phyloP scores from a whole-genome alignment of 2,329 filamentous ascomycete genomes.

The Apiospora hydei region DNA sequence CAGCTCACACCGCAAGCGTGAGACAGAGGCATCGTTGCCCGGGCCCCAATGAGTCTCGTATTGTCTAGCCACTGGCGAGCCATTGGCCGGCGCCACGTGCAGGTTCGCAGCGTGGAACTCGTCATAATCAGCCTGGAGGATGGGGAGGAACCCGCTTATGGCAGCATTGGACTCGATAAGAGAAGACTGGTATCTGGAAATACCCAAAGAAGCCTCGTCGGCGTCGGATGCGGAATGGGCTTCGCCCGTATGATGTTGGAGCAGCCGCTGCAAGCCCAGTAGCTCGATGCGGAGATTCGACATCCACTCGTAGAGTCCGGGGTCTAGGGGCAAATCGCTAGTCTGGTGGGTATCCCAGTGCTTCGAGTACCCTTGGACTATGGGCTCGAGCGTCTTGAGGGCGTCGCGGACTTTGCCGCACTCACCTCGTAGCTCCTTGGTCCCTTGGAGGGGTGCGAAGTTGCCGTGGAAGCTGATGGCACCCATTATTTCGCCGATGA shows the following conservation, averaged over 20 bases:
- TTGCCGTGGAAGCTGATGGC: conserved; percentile 5
- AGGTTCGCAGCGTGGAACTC: conserved; percentile 30
- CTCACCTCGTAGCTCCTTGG: conserved; percentile 20
- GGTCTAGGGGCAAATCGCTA: conserved; percentile 32
- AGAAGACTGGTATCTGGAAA: conserved; percentile 21
- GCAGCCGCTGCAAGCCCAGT: conserved; percentile 27
- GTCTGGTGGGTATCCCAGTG: conserved; percentile 27
- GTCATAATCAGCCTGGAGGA: conserved; percentile 35
- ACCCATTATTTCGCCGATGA: conserved; percentile 28
- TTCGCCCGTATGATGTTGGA: conserved; percentile 24
- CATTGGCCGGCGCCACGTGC: conserved; percentile 7
- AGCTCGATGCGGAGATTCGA: conserved; percentile 31
- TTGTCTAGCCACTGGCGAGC: not conserved
- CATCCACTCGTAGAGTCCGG: conserved; percentile 35
- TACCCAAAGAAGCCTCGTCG: not conserved
- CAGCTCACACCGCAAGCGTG: conserved; percentile 33
- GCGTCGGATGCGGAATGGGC: not conserved
- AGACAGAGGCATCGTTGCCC: conserved; percentile 21
- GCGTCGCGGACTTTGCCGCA: conserved; percentile 30
- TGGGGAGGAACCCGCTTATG: conserved; percentile 34
- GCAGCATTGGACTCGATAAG: conserved; percentile 29
- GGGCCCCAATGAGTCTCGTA: conserved; percentile 11
- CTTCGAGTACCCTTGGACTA: conserved; percentile 34
- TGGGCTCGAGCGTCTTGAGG: conserved; percentile 31
- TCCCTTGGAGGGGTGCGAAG: not conserved